Base-by-base conservation (phyloP, 2,329 filamentous ascomycete genomes). In the Corynespora cassiicola region DNA sequence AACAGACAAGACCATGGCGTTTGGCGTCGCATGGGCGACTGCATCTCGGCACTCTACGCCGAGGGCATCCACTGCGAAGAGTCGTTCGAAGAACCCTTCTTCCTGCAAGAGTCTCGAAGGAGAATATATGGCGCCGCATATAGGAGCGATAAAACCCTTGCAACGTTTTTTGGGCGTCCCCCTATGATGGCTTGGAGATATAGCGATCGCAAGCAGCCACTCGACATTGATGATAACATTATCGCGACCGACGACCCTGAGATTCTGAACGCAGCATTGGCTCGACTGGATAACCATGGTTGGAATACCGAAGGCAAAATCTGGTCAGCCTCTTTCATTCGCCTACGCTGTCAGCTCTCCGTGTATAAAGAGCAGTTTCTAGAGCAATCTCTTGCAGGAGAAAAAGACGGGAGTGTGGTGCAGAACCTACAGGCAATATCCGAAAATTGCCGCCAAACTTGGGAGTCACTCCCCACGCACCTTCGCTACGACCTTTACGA, bases 61-160 rank as follows among this genome's bases (percentile, higher is more conserved):
- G 50, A 59, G 37, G 63, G 64, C 7, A 65, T 64, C 40, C 64
- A 66, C 20, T 66, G 63, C 36, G 63, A 68, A 46, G 54, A 51
- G n/a, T 45, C 39, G 2, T 54, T 49, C 19, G 53, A 52, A 6
- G 59, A 58, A 32, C 64, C 64, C 0, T 38, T 65, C 22, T 68
- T 65, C 38, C 43, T 68, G 15, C 53, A 58, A 5, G 63, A 68
- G 31, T 41, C 57, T 2, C 51, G 64, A 31, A 47, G 62, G 36
- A 51, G 58, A 29, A 36, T 65, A 2, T 63, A 63, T 22, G 47
- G 58, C 5, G 48, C 61, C 5, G 41, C 52, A 6, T 68, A 65
- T 36, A 44, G 57, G 24, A 59, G 52, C 14, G 64, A 68, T 39
- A 68, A 68, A 23, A 61, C 52, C 3, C 32, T 68, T 6, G 60